Conservation (phyloP, 352 stramenopile genomes). For the Pythium oligandrum region DNA sequence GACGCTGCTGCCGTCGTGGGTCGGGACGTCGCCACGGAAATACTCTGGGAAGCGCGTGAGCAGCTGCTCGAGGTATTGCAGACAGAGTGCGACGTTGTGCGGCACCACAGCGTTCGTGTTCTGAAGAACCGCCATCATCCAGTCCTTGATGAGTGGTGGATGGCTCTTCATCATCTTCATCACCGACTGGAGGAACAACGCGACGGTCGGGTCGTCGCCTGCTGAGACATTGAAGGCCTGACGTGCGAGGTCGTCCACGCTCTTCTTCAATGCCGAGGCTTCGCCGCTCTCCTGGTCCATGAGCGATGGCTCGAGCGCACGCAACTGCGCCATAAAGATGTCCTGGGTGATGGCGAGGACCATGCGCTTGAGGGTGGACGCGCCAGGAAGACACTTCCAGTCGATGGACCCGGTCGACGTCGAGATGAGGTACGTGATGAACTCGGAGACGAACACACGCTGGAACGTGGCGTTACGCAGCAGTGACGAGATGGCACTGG, state of each 20-base stretch:
- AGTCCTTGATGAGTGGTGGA: conserved; percentile 43
- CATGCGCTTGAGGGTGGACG: conserved; percentile 34
- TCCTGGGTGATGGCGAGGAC: conserved; percentile 34
- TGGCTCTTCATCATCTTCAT: conserved; percentile 52
- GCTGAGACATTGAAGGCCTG: conserved; percentile 36
- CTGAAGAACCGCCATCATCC: conserved; percentile 50
- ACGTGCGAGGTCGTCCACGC: conserved; percentile 13
- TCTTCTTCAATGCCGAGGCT: conserved; percentile 20
- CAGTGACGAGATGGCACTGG: conserved; percentile 19
- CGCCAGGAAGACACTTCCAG: conserved; percentile 61
- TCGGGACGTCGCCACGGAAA: conserved; percentile 27
- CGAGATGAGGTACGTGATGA: conserved; percentile 53
- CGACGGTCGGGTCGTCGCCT: conserved; percentile 23
- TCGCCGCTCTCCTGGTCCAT: conserved; percentile 21
- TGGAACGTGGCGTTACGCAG: conserved; percentile 13
- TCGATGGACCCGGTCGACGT: conserved; percentile 42
- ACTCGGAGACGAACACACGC: conserved; percentile 32
- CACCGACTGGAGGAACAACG: conserved; percentile 50
- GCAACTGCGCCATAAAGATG: conserved; percentile 38
- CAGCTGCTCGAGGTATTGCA: conserved; percentile 62
- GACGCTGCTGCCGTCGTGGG: conserved; percentile 13
- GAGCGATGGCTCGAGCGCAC: conserved; percentile 33
- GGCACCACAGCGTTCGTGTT: conserved; percentile 66
- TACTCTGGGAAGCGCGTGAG: conserved; percentile 53
- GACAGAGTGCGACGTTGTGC: conserved; percentile 63